Evolutionary conservation across 331 rosid species (phyloP).

Genomic region (Quercus lobata): DNA sequence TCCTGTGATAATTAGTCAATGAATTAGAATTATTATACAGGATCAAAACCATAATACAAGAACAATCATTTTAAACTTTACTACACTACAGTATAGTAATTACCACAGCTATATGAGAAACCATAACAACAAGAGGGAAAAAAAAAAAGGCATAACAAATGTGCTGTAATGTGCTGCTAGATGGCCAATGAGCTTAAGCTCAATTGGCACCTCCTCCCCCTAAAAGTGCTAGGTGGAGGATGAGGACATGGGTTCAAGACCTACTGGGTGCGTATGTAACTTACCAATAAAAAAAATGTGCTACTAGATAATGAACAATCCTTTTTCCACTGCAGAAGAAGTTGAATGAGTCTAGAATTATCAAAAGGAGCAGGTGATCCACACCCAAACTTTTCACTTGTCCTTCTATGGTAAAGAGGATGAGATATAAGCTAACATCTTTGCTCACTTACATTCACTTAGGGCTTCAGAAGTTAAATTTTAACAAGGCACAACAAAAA

Average conservation of each 20-base stretch:
- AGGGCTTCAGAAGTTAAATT: background rate
- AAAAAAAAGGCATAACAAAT: background rate
- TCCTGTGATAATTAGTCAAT: slow-evolving; percentile 27
- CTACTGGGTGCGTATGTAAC: too few relatives aligned
- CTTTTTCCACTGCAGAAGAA: background rate
- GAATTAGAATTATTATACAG: background rate
- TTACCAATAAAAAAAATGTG: too few relatives aligned
- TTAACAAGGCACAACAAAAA: too few relatives aligned
- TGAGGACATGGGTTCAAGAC: too few relatives aligned
- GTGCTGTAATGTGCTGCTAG: background rate
- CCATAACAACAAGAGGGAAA: background rate
- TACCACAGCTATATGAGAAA: background rate
- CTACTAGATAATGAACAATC: background rate
- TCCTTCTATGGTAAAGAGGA: background rate
- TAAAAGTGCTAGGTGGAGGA: too few relatives aligned
- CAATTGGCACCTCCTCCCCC: too few relatives aligned
- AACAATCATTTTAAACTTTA: background rate
- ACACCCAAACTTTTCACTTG: background rate
- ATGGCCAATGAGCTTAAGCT: too few relatives aligned
- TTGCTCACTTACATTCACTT: background rate
- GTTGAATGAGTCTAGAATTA: background rate
- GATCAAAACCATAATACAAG: background rate
- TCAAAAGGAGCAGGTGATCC: background rate
- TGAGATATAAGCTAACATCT: background rate
- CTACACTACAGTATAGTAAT: background rate